Evolutionary conservation across 805 yeast genomes (phyloP).

Genomic region (Blastobotrys terrestris): DNA sequence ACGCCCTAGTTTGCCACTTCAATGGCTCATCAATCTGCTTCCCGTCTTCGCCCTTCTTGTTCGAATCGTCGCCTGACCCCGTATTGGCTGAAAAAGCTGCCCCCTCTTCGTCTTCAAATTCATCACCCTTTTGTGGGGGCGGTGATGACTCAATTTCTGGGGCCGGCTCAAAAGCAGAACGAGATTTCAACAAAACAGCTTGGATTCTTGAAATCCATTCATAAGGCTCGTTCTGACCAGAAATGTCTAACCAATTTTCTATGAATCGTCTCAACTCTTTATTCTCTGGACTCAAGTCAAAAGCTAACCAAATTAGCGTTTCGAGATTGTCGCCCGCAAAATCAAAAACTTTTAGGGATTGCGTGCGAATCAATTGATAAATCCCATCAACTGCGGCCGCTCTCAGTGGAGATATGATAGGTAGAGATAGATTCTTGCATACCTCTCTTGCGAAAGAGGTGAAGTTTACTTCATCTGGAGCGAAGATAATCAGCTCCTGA

Average conservation of each 20-base stretch:
- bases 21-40: slow-evolving; percentile 30
- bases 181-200: slow-evolving; percentile 36
- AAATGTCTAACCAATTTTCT: slow-evolving; percentile 54
- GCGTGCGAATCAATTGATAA: slow-evolving; percentile 51
- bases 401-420: slow-evolving; percentile 20
- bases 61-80: background rate
- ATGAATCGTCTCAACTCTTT: slow-evolving; percentile 42
- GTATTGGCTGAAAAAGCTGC: slow-evolving; percentile 25
- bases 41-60: slow-evolving; percentile 5
- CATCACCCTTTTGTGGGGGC: slow-evolving; percentile 7
- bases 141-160: slow-evolving; percentile 15
- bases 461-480: slow-evolving; percentile 32
- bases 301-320: slow-evolving; percentile 54
- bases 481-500: slow-evolving; percentile 46
- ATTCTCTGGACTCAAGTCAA: slow-evolving; percentile 42
- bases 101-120: slow-evolving; percentile 41
- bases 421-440: slow-evolving; percentile 9
- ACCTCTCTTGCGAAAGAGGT: slow-evolving; percentile 24
- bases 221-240: slow-evolving; percentile 35
- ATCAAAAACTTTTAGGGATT: slow-evolving; percentile 41
- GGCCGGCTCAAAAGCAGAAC: slow-evolving; percentile 33
- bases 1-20: slow-evolving; percentile 39
- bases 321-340: slow-evolving; percentile 38
- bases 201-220: slow-evolving; percentile 57
- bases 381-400: slow-evolving; percentile 49